Base-by-base conservation (phyloP, 805 yeast genomes). In the Sugiyamaella mastotermitis region DNA sequence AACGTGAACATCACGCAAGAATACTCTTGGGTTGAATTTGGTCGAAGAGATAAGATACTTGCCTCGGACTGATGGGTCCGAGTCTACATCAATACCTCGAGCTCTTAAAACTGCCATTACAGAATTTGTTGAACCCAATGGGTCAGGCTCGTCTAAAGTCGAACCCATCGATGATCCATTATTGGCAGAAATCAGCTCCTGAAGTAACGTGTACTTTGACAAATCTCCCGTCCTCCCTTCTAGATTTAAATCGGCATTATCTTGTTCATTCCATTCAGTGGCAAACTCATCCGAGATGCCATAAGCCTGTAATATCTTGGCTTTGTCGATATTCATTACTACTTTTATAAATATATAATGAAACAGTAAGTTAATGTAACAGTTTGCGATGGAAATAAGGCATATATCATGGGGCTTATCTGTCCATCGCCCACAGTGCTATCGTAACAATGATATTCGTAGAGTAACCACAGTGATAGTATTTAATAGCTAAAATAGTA, bases 41-140 rank as follows among this genome's bases (percentile, higher is more conserved):
- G 78, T 74, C 13, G 78, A 72, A 33, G 75, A 74, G 35, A 77
- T 68, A 43, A 78, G 58, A 56, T 67, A 71, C 47, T 71, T 62
- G 24, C 71, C 53, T 37, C 71, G 64, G 34, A 65, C 50, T 18
- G 45, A 26, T 2, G 46, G 47, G 18, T 62, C 58, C 6, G 42
- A 51, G 38, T 58, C 64, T 20, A 65, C 62, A 31, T 68, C 59
- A 14, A 66, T 50, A 16, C 65, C 65, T 27, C 61, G 60, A 30
- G 71, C 65, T 8, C 56, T 50, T 27, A 74, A 54, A 25, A 64
- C 65, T 15, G 66, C 60, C 32, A 68, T 50, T 6, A 77, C 61
- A 3, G 73, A 65, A 17, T 60, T 62, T n/a, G 68, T 65, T 20
- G 69, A 68, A 3, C 78, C 79, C 42, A 80, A 57, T 1, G 85